These are phyloP conservation scores for Clitocybe nebularis DNA, from an alignment of 1,284 basidiomycete genomes.

Conservation along the genomic window DNA sequence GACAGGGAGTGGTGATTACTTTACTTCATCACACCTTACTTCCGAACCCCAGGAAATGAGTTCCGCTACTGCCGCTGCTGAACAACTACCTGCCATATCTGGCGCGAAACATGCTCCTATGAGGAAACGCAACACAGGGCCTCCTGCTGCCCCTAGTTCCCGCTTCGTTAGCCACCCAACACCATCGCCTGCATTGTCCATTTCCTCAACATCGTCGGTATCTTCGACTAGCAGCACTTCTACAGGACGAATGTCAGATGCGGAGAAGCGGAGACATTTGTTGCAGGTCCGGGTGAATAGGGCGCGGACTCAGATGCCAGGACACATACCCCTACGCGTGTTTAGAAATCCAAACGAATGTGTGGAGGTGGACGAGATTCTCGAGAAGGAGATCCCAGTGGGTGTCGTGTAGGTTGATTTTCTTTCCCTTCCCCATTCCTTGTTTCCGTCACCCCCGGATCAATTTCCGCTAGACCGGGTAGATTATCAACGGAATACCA, in stretches of 20 bases:
- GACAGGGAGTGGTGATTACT: conserved; percentile 16
- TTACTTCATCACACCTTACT: conserved; percentile 19
- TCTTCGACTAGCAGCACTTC: conserved; percentile 17
- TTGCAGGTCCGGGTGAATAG: conserved; percentile 59
- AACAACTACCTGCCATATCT: conserved; percentile 10
- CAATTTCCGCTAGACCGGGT: too few species aligned
- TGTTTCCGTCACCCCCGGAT: too few species aligned
- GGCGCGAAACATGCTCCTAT: too few species aligned
- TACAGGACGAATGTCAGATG: conserved; percentile 34
- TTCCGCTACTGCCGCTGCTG: neutral
- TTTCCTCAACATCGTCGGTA: conserved; percentile 13
- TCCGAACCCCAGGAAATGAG: conserved; percentile 24
- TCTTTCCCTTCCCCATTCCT: too few species aligned
- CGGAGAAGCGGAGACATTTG: conserved; percentile 50
- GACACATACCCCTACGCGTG: conserved; percentile 52
- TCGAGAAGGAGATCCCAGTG: conserved; percentile 18
- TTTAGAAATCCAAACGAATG: conserved; percentile 68
- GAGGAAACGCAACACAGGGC: conserved; percentile 6
- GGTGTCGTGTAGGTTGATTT: too few species aligned
- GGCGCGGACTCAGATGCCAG: conserved; percentile 53
- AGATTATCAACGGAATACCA: too few species aligned
- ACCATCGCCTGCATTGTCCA: conserved; percentile 5
- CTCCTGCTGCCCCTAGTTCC: conserved; percentile 7
- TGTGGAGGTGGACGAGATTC: conserved; percentile 46
- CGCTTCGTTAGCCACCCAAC: conserved; percentile 18